These are phyloP conservation scores for Glarea lozoyensis DNA, from an alignment of 495 filamentous ascomycete genomes.

Conservation along the genomic window DNA sequence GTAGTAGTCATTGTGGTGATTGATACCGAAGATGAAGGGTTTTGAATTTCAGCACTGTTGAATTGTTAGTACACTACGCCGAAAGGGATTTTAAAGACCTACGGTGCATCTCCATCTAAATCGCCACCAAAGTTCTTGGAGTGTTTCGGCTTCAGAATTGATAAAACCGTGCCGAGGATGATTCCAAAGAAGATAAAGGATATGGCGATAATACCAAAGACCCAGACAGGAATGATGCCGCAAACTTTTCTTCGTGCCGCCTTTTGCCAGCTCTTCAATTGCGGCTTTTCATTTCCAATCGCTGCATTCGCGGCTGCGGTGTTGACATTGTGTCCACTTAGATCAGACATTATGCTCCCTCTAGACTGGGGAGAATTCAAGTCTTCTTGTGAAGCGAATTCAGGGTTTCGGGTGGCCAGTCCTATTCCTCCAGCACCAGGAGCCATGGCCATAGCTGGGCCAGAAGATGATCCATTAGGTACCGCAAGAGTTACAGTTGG, in stretches of 20 bases:
- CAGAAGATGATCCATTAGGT: conserved; percentile 1
- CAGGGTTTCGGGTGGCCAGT: conserved; percentile 43
- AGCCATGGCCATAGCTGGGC: not conserved
- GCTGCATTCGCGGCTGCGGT: conserved; percentile 21
- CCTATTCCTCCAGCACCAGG: conserved; percentile 43
- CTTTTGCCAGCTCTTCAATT: conserved; percentile 44
- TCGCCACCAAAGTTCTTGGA: no score
- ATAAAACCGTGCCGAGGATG: conserved; percentile 51
- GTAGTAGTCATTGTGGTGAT: conserved; percentile 45
- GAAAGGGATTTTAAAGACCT: no score
- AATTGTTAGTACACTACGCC: no score
- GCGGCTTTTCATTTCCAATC: conserved; percentile 32
- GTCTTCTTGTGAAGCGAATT: conserved; percentile 45
- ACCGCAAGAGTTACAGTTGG: conserved; percentile 11
- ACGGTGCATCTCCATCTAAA: no score
- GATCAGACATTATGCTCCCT: conserved; percentile 38
- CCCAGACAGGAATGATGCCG: conserved; percentile 61
- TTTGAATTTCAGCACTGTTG: no score
- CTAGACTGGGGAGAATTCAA: conserved; percentile 32
- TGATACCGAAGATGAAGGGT: no score
- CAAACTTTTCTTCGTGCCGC: conserved; percentile 50
- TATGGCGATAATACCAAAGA: conserved; percentile 43
- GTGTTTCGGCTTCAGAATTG: conserved; percentile 13
- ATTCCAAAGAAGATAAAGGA: conserved; percentile 50
- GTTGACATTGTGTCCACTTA: conserved; percentile 34